Conservation (phyloP, 148 eudicot species). For the Diospyros kaki region DNA sequence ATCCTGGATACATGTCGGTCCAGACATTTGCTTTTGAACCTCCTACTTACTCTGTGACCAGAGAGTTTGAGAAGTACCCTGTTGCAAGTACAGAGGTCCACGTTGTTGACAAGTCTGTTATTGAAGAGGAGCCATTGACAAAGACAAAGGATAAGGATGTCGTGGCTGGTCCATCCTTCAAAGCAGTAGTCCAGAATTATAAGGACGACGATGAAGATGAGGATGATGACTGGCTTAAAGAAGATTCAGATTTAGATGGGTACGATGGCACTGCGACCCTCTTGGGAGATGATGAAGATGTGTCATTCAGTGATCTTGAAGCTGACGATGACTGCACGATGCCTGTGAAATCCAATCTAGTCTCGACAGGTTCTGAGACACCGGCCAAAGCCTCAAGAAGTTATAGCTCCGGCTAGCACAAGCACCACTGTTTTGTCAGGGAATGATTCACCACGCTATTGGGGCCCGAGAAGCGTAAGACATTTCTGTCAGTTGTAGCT, state of each 20-base stretch:
- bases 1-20: slow-evolving; percentile 28
- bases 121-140: slow-evolving; percentile 42
- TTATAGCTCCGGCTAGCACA: background rate
- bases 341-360: slow-evolving; percentile 45
- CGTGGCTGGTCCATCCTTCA: slow-evolving; percentile 25
- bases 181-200: slow-evolving; percentile 28
- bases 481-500: background rate
- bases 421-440: background rate
- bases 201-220: slow-evolving; percentile 39
- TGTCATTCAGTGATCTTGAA: slow-evolving; percentile 93
- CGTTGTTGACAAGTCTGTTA: slow-evolving; percentile 45
- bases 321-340: slow-evolving; percentile 69
- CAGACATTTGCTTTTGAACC: slow-evolving; percentile 40
- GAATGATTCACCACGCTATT: background rate
- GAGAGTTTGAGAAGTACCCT: slow-evolving; percentile 44
- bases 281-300: slow-evolving; percentile 60
- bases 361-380: slow-evolving; percentile 10
- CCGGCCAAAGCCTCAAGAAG: slow-evolving; percentile 11
- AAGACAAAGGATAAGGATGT: slow-evolving; percentile 23
- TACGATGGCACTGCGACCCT: slow-evolving; percentile 27
- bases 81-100: slow-evolving; percentile 34
- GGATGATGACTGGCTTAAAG: slow-evolving; percentile 88
- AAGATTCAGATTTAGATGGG: slow-evolving; percentile 49
- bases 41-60: slow-evolving; percentile 27
- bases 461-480: background rate